Conservation (phyloP, 768 basidiomycete species). For the Suillus discolor region DNA sequence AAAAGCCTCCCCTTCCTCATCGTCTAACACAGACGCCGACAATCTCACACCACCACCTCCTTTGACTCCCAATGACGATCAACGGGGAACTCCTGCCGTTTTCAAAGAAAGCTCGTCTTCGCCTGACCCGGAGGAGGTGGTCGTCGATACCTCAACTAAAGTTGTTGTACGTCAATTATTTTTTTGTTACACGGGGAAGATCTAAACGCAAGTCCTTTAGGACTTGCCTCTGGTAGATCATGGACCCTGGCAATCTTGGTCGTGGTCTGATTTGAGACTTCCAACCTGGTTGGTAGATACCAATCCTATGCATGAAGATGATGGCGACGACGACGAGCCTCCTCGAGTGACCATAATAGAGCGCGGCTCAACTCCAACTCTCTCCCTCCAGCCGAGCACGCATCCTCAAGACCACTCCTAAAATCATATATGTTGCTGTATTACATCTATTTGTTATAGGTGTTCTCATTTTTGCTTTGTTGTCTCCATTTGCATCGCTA, state of each 20-base stretch:
- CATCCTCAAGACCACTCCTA: slow-evolving; percentile 20
- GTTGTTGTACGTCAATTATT: slow-evolving; percentile 25
- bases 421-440: slow-evolving; percentile 15
- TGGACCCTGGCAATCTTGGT: slow-evolving; percentile 37
- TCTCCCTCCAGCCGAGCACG: slow-evolving; percentile 15
- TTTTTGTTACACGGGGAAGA: neutral
- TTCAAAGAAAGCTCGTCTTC: slow-evolving; percentile 28
- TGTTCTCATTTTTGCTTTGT: slow-evolving; percentile 23
- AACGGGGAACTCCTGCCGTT: slow-evolving; percentile 19
- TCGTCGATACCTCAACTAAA: slow-evolving; percentile 19
- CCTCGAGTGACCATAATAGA: slow-evolving; percentile 18
- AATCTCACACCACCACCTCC: slow-evolving; percentile 37
- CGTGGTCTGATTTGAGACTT: slow-evolving; percentile 35
- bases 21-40: slow-evolving; percentile 34
- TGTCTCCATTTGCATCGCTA: slow-evolving; percentile 20
- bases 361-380: slow-evolving; percentile 16
- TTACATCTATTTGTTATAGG: slow-evolving; percentile 13
- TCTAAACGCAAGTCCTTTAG: slow-evolving; percentile 17
- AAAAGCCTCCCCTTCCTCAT: slow-evolving; percentile 29
- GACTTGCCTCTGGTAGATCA: slow-evolving; percentile 20
- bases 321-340: slow-evolving; percentile 28
- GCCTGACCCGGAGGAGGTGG: slow-evolving; percentile 20
- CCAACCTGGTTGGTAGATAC: slow-evolving; percentile 27
- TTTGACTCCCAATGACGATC: slow-evolving; percentile 39
- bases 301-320: slow-evolving; percentile 13